Conservation (phyloP, 176 grass and related monocot genomes). For the Paspalum notatum region DNA sequence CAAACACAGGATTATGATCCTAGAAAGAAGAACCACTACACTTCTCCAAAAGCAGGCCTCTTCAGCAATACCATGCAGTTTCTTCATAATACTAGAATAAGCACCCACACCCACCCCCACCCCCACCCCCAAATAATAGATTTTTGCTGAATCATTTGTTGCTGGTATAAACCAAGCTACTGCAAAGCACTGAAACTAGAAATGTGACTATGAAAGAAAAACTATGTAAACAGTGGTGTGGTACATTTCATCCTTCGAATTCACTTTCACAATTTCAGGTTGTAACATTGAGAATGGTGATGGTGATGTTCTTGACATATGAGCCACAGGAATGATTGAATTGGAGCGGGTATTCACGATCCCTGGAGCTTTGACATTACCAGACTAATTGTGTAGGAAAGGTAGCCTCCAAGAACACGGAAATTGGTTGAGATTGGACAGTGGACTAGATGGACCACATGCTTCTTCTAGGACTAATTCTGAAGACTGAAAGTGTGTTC, state of each 20-base stretch:
- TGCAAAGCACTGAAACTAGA: not conserved
- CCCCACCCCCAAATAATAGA: slow-evolving; percentile 7
- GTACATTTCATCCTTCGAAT: not conserved
- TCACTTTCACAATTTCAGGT: slow-evolving; percentile 16
- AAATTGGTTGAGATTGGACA: not conserved
- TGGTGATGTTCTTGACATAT: not conserved
- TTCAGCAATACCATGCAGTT: not conserved
- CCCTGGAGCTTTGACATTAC: not conserved
- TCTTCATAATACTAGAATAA: not conserved
- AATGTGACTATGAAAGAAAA: not conserved
- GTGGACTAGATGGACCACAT: not conserved
- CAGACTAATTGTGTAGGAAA: not conserved
- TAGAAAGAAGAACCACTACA: slow-evolving; percentile 9
- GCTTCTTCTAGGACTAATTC: not conserved
- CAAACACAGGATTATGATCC: slow-evolving; percentile 23
- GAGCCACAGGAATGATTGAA: no score
- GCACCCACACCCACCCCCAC: no score
- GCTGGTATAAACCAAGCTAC: not conserved
- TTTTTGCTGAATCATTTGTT: not conserved
- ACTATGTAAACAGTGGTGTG: not conserved
- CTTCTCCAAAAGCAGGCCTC: not conserved
- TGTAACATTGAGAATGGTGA: not conserved
- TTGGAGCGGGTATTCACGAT: not conserved
- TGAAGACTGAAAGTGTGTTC: not conserved
- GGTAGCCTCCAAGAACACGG: not conserved